Conservation (phyloP, 768 basidiomycete species). For the Chiua virens region DNA sequence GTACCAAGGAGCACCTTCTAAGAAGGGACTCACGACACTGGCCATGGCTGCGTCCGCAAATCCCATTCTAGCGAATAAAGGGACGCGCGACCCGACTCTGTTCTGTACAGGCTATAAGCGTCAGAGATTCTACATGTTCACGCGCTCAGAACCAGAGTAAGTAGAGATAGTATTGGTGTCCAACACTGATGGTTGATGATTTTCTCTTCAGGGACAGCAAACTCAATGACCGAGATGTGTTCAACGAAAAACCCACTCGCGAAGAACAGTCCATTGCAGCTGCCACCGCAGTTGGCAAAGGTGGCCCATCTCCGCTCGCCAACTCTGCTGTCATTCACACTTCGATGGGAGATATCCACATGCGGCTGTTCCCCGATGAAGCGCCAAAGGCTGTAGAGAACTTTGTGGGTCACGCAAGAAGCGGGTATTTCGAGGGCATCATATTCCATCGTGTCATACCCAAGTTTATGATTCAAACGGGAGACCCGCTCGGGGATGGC, state of each 20-base stretch:
- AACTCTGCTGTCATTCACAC: slow-evolving; percentile 91
- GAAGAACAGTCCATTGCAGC: slow-evolving; percentile 91
- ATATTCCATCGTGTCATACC: slow-evolving; percentile 97
- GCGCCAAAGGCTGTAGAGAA: slow-evolving; percentile 97
- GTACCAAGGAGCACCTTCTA: slow-evolving; percentile 93
- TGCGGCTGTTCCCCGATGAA: slow-evolving; percentile 86
- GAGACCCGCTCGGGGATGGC: slow-evolving; percentile 92
- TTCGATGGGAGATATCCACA: slow-evolving; percentile 89
- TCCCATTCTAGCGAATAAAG: slow-evolving; percentile 87
- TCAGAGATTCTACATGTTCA: slow-evolving; percentile 93
- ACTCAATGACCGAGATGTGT: slow-evolving; percentile 89
- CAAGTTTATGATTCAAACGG: slow-evolving; percentile 99
- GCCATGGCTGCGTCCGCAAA: slow-evolving; percentile 97
- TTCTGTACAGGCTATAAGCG: slow-evolving; percentile 94
- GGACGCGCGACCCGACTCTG: slow-evolving; percentile 83
- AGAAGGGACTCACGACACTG: slow-evolving; percentile 80
- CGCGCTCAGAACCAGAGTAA: slow-evolving; percentile 85
- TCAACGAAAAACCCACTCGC: slow-evolving; percentile 96
- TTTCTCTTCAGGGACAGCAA: slow-evolving; percentile 66
- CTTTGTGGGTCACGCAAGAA: slow-evolving; percentile 89
- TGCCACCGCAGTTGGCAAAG: slow-evolving; percentile 46
- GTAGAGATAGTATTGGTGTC: slow-evolving; percentile 30
- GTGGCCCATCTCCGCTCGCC: slow-evolving; percentile 70
- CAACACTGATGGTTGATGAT: background rate
- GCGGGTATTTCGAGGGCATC: slow-evolving; percentile 88